phyloP scores from a whole-genome alignment of 192 early-diverging fungal species.

The Coemansia furcata region DNA sequence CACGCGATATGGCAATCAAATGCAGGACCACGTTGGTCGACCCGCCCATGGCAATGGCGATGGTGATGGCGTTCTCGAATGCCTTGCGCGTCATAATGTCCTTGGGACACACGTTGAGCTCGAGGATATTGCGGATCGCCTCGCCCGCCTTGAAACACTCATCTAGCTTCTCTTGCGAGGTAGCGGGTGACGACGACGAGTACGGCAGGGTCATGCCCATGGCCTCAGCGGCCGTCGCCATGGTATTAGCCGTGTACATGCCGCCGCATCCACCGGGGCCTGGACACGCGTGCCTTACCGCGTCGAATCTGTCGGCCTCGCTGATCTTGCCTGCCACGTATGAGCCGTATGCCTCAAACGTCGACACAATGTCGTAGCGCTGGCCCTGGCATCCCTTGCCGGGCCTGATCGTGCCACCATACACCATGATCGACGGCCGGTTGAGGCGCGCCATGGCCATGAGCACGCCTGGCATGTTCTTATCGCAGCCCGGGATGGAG shows the following conservation, averaged over 20 bases:
- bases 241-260: conserved; percentile 98
- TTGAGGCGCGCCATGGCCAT: conserved; percentile 97
- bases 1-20: conserved; percentile 84
- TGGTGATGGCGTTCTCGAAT: conserved; percentile 95
- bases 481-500: conserved; percentile 90
- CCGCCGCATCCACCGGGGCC: conserved; percentile 98
- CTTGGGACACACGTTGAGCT: conserved; percentile 87
- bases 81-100: conserved; percentile 96
- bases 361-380: conserved; percentile 90
- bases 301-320: conserved; percentile 79
- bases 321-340: conserved; percentile 88
- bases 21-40: conserved; percentile 98
- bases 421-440: conserved; percentile 96
- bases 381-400: conserved; percentile 62
- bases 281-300: conserved; percentile 70
- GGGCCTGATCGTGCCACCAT: conserved; percentile 94
- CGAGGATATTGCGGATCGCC: conserved; percentile 86
- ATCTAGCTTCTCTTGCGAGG: conserved; percentile 78
- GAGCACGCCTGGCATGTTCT: conserved; percentile 98
- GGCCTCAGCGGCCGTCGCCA: conserved; percentile 95
- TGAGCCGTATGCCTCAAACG: conserved; percentile 95
- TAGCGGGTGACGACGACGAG: conserved; percentile 93
- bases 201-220: conserved; percentile 98
- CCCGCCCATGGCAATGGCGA: conserved; percentile 92
- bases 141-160: conserved; percentile 85